A percentile compares a stretch with the other conserved stretches of the same genome.
These are phyloP conservation scores for Coniochaeta sp. DNA, from an alignment of 2,329 filamentous ascomycete species.

Conservation along the genomic window DNA sequence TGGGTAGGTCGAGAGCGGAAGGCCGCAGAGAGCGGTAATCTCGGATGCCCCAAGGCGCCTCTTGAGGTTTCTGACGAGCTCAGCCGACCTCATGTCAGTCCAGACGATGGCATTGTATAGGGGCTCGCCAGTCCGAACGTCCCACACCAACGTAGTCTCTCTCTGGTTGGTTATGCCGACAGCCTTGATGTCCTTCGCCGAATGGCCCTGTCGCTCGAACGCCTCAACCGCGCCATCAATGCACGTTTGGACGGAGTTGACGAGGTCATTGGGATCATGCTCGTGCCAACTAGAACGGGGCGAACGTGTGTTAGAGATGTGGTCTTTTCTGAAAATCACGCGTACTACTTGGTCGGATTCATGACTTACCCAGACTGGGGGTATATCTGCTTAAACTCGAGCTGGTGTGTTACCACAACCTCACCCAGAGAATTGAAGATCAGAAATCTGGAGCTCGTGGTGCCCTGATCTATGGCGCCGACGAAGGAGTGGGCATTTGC, in stretches of 20 bases:
- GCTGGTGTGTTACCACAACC: conserved; percentile 64
- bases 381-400: conserved; percentile 69
- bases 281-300: conserved; percentile 65
- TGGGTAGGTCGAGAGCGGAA: conserved; percentile 76
- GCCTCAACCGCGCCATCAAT: conserved; percentile 65
- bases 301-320: not conserved
- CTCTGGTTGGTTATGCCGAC: conserved; percentile 80
- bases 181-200: conserved; percentile 59
- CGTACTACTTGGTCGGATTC: not conserved
- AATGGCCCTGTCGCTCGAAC: conserved; percentile 62
- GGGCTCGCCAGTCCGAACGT: conserved; percentile 66
- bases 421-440: conserved; percentile 67
- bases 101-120: conserved; percentile 78
- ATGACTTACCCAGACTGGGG: conserved; percentile 62
- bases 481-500: conserved; percentile 40
- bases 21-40: conserved; percentile 60
- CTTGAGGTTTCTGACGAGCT: conserved; percentile 67
- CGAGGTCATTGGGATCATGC: conserved; percentile 69
- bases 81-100: conserved; percentile 72
- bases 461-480: conserved; percentile 74
- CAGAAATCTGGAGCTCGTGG: conserved; percentile 69
- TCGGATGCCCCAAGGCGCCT: conserved; percentile 57
- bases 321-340: not conserved
- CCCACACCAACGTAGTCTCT: conserved; percentile 77
- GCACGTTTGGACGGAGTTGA: conserved; percentile 65